A percentile compares a stretch with the other conserved stretches of the same genome.
Evolutionary conservation across 2,329 filamentous ascomycete genomes (phyloP).

Genomic region (Penicillium sp.): DNA sequence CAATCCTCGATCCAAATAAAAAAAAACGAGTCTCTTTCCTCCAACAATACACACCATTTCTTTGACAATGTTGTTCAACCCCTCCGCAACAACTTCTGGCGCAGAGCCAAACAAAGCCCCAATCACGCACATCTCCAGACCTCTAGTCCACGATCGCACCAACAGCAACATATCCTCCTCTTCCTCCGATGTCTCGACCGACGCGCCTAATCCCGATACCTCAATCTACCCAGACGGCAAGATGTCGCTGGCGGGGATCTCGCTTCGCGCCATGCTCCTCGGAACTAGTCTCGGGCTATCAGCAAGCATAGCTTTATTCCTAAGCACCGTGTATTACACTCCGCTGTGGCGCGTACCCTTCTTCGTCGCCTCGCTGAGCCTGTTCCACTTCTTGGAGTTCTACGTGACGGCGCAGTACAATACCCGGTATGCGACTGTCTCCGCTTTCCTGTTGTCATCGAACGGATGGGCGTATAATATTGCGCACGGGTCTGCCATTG

Average conservation of each 20-base stretch:
- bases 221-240: conserved; percentile 38
- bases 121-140: neutral
- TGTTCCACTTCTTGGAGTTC: conserved; percentile 97
- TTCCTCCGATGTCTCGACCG: conserved; percentile 5
- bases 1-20: neutral
- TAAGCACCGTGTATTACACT: conserved; percentile 28
- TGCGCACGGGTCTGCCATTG: conserved; percentile 71
- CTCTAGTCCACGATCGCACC: neutral
- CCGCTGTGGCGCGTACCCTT: conserved; percentile 58
- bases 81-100: conserved; percentile 14
- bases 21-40: neutral
- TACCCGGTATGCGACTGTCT: conserved; percentile 66
- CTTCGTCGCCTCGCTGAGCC: conserved; percentile 58
- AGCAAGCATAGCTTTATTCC: conserved; percentile 26
- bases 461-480: conserved; percentile 84
- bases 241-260: conserved; percentile 45
- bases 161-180: conserved; percentile 3
- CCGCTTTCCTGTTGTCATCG: conserved; percentile 75
- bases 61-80: neutral
- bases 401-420: conserved; percentile 85
- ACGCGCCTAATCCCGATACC: conserved; percentile 24
- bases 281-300: conserved; percentile 42
- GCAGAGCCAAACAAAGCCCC: conserved; percentile 1
- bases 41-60: neutral
- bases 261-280: conserved; percentile 45